These are phyloP conservation scores for Lophiotrema nucula DNA, from an alignment of 495 filamentous ascomycete species.

Conservation along the genomic window DNA sequence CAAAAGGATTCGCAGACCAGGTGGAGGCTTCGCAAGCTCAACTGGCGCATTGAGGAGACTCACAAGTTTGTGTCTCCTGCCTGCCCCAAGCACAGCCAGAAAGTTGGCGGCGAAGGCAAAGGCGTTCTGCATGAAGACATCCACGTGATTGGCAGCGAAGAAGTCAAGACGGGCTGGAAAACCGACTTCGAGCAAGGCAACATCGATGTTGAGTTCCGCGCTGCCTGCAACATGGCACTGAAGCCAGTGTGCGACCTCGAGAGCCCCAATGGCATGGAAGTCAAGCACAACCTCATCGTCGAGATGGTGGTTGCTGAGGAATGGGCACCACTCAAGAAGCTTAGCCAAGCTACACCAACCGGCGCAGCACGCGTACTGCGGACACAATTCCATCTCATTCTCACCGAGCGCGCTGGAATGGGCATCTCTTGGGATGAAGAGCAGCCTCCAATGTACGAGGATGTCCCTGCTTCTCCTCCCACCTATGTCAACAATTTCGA, in stretches of 20 bases:
- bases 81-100: constrained; percentile 73
- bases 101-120: constrained; percentile 69
- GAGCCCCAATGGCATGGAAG: constrained; percentile 70
- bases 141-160: constrained; percentile 69
- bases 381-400: constrained; percentile 80
- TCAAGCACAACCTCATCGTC: constrained; percentile 81
- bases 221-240: constrained; percentile 58
- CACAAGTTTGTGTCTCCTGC: constrained; percentile 76
- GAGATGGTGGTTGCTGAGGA: constrained; percentile 96
- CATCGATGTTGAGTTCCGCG: constrained; percentile 82
- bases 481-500: constrained; percentile 58
- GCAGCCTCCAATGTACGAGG: constrained; percentile 88
- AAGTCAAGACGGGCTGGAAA: constrained; percentile 91
- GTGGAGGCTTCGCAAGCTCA: constrained; percentile 86
- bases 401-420: constrained; percentile 82
- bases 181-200: constrained; percentile 62
- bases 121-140: constrained; percentile 75
- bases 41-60: constrained; percentile 89
- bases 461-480: constrained; percentile 86
- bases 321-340: constrained; percentile 69
- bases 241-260: constrained; percentile 78
- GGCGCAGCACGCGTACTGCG: constrained; percentile 87
- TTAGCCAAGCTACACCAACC: constrained; percentile 73
- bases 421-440: constrained; percentile 98
- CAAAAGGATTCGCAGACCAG: constrained; percentile 61